Percentiles rank a stretch among this genome's conserved stretches.
These are phyloP conservation scores for Ganoderma sp. DNA, from an alignment of 1,284 basidiomycete species.

Conservation along the genomic window DNA sequence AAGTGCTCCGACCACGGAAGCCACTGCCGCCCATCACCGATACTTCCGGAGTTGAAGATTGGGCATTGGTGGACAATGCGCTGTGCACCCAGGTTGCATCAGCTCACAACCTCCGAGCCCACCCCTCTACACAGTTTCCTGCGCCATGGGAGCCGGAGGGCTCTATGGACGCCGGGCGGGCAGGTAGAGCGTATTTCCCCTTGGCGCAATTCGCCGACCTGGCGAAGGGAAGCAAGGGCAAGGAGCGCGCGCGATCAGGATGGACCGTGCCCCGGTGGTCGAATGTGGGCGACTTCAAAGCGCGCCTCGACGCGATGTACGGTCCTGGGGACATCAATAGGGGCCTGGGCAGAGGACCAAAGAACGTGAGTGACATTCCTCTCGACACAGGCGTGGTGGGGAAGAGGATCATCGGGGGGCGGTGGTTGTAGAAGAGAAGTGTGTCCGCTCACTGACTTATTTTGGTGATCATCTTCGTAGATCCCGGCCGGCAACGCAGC, in stretches of 20 bases:
- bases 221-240: constrained; percentile 20
- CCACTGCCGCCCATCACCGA: constrained; percentile 18
- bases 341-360: constrained; percentile 30
- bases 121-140: constrained; percentile 12
- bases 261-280: constrained; percentile 33
- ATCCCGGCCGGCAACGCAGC: constrained; percentile 1
- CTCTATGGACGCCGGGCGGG: not conserved
- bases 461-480: constrained; percentile 19
- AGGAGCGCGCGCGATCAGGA: constrained; percentile 17
- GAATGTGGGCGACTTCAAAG: constrained; percentile 35
- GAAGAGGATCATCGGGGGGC: constrained; percentile 9
- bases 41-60: constrained; percentile 16
- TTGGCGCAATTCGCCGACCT: constrained; percentile 1
- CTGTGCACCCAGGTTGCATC: constrained; percentile 28
- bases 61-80: constrained; percentile 21
- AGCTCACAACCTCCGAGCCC: constrained; percentile 9
- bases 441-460: constrained; percentile 3
- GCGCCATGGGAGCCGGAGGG: not conserved
- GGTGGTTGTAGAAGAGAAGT: not conserved
- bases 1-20: constrained; percentile 15
- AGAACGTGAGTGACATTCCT: constrained; percentile 25
- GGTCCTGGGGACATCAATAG: constrained; percentile 35
- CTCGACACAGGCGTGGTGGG: not conserved
- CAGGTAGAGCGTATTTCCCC: constrained; percentile 15
- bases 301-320: constrained; percentile 31